These are phyloP conservation scores for Clavariopsis aquatica DNA, from an alignment of 495 filamentous ascomycete species.

Conservation along the genomic window DNA sequence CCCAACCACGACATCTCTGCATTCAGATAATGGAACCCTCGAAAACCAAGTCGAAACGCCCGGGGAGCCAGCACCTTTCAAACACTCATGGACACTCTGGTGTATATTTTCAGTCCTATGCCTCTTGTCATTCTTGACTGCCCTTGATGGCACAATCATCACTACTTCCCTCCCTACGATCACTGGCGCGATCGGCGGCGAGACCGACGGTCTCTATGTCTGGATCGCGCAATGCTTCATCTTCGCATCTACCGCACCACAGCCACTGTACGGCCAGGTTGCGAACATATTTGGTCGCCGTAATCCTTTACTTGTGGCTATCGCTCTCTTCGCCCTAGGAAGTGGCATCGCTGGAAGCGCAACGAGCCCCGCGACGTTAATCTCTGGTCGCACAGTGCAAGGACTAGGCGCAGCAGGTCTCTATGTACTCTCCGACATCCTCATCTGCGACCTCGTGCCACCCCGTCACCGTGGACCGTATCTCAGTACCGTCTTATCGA, in stretches of 20 bases:
- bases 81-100: conserved; percentile 41
- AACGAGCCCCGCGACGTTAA: conserved; percentile 17
- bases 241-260: conserved; percentile 38
- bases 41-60: too few relatives aligned
- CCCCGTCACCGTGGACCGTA: conserved; percentile 46
- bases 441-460: conserved; percentile 49
- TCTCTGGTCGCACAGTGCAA: conserved; percentile 30
- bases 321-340: conserved; percentile 27
- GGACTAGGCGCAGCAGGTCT: conserved; percentile 31
- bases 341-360: conserved; percentile 26
- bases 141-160: conserved; percentile 49
- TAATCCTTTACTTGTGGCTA: conserved; percentile 13
- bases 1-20: too few relatives aligned
- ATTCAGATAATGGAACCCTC: too few relatives aligned
- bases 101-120: conserved; percentile 47
- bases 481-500: conserved; percentile 39
- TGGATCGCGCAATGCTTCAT: conserved; percentile 51
- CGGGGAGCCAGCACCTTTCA: too few relatives aligned
- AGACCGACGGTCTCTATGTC: conserved; percentile 45
- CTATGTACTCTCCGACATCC: conserved; percentile 41
- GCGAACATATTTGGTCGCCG: conserved; percentile 35
- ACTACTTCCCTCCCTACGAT: conserved; percentile 51
- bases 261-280: conserved; percentile 32
- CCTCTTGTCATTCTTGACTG: conserved; percentile 43
- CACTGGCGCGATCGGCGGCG: conserved; percentile 40